Base-by-base conservation (phyloP, 305 asterid genomes). In the Withania somnifera region DNA sequence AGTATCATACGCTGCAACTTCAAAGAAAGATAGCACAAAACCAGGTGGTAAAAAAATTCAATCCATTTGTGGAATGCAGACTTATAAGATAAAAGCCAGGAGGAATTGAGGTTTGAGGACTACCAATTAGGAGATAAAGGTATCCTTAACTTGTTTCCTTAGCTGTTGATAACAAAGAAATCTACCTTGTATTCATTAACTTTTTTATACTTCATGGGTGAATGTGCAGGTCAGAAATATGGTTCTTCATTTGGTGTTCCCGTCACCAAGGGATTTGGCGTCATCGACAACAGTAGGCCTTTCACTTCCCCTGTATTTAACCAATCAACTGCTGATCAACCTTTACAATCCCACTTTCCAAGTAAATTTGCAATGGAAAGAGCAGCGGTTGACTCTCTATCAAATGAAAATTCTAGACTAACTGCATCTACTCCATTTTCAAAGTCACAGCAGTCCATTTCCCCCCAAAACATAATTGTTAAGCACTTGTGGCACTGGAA, bases 31-130 rank as follows among this genome's bases (percentile, higher is more conserved):
- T 14, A 60, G 36, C 67, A 24, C 22, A 52, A 52, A 4, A 14
- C 54, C 19, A 1, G 54, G 38, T 9, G 85, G 75, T 30, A 81
- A 17, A 47, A 63, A n/a, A 17, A 30, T 77, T 19, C 82, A 40
- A 54, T 85, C 90, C 22, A 85, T 87, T 26, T 68, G 84, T 52
- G 86, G 77, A 34, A 85, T 85, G 87, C 81, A 83, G 11, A 7
- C 22, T 78, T 88, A 80, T 83, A 15, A 77, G 81, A 76, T 82
- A 84, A 67, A 69, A 80, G 84, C 85, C 89, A 88, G 20, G 91
- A 84, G 52, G 86, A 83, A 82, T 81, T 86, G 80, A 84, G 87
- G 84, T 82, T 28, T 3, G 82, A 86, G 69, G 85, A 83, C 83
- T 83, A 77, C 63, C 78, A 78, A 40, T 38, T 80, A 68, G 9